A percentile compares a stretch with the other conserved stretches of the same genome.
phyloP scores from a whole-genome alignment of 192 early-diverging fungal genomes.

The Coemansia sp. region DNA sequence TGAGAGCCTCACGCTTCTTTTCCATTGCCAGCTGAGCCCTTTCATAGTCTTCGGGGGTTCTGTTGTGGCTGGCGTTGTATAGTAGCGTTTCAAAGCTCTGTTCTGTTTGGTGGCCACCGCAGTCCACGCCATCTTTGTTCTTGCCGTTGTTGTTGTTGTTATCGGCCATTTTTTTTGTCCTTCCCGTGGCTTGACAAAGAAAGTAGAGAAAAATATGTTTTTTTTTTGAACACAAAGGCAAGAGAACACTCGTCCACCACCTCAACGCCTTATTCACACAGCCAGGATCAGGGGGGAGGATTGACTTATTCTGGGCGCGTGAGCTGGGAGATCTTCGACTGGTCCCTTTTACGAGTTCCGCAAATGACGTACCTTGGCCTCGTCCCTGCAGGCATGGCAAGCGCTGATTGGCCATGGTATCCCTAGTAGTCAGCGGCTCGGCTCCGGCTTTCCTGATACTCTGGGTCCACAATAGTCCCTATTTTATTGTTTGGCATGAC shows the following conservation, averaged over 20 bases:
- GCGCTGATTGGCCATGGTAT: not conserved
- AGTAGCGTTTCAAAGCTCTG: conserved; percentile 16
- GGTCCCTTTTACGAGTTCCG: not conserved
- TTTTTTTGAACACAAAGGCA: not conserved
- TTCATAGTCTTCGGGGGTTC: not conserved
- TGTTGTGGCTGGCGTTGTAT: conserved; percentile 2
- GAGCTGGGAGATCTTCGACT: not conserved
- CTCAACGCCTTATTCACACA: not conserved
- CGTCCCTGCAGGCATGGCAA: not conserved
- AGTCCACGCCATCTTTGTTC: not conserved
- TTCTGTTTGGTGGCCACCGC: not conserved
- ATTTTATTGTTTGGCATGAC: not conserved
- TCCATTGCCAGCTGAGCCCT: not conserved
- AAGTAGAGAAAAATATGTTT: not conserved
- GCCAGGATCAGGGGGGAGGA: not conserved
- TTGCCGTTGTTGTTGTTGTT: conserved; percentile 8
- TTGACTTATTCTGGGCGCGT: not conserved
- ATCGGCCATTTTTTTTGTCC: not conserved
- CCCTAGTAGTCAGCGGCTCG: not conserved
- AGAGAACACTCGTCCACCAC: not conserved
- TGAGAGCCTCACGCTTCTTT: conserved; percentile 17
- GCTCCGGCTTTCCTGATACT: not conserved
- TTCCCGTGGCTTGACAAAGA: not conserved
- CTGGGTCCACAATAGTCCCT: not conserved
- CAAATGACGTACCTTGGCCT: not conserved